A percentile compares a stretch with the other conserved stretches of the same genome.
Conservation (phyloP, 83 land plant genomes). For the Larix sibirica region DNA sequence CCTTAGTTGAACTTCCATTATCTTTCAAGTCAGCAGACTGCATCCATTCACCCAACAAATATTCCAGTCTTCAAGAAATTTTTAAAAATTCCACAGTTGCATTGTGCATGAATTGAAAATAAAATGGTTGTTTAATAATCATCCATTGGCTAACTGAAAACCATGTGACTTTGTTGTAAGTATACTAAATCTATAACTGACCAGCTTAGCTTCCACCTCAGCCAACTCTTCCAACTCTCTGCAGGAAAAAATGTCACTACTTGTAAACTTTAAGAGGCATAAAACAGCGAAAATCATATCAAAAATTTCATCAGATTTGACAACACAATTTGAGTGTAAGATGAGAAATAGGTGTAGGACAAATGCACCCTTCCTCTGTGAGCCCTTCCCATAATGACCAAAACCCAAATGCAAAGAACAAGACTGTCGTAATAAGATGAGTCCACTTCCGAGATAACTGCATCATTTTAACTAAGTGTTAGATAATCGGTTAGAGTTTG, state of each 20-base stretch:
- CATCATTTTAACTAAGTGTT: not conserved
- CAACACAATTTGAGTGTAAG: conserved; percentile 8
- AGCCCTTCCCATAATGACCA: conserved; percentile 92
- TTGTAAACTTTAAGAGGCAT: not conserved
- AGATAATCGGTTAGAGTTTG: not conserved
- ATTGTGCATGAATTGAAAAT: not conserved
- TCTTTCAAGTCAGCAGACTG: conserved; percentile 58
- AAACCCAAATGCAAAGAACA: conserved; percentile 90
- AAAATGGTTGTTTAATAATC: not conserved
- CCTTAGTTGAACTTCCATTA: conserved; percentile 26
- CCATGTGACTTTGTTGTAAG: not conserved
- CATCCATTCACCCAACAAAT: not conserved
- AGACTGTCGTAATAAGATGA: conserved; percentile 80
- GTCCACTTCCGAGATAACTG: conserved; percentile 90
- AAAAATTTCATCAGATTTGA: not conserved
- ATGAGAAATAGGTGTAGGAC: not conserved
- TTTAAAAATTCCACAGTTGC: not conserved
- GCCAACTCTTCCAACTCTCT: conserved; percentile 89
- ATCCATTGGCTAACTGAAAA: not conserved
- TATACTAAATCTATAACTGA: conserved; percentile 20
- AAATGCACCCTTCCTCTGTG: conserved; percentile 64
- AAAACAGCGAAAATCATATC: conserved; percentile 3
- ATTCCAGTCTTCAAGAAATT: not conserved
- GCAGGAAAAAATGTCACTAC: conserved; percentile 19
- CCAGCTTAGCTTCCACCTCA: conserved; percentile 94